These are phyloP conservation scores for Fusarium sp. DNA, from an alignment of 2,329 filamentous ascomycete species.

Conservation along the genomic window DNA sequence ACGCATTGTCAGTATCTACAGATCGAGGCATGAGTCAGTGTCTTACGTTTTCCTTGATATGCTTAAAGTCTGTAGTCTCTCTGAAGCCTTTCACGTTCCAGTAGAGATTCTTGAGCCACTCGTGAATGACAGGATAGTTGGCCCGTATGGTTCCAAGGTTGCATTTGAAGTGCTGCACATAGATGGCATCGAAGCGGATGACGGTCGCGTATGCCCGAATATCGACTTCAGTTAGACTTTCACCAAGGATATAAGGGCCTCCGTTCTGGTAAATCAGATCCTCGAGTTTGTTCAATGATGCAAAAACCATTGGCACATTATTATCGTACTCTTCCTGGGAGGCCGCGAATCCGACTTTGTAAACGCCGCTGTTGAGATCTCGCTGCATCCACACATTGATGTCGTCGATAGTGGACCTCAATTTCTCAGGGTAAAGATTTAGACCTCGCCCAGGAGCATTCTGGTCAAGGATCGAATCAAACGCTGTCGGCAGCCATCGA, in stretches of 20 bases:
- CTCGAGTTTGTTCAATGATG: conserved; percentile 75
- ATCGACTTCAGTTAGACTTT: conserved; percentile 77
- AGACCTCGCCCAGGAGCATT: conserved; percentile 58
- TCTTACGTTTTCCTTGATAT: conserved; percentile 74
- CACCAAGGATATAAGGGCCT: conserved; percentile 74
- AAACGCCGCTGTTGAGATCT: conserved; percentile 64
- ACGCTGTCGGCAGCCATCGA: conserved; percentile 84
- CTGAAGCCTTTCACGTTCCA: conserved; percentile 70
- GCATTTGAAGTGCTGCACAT: conserved; percentile 76
- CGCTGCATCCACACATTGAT: conserved; percentile 78
- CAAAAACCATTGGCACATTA: conserved; percentile 73
- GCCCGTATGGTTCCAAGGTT: conserved; percentile 75
- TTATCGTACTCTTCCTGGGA: conserved; percentile 76
- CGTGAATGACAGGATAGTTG: conserved; percentile 76
- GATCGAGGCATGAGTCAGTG: fast-evolving
- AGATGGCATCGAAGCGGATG: conserved; percentile 77
- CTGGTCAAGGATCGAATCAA: conserved; percentile 70
- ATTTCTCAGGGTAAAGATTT: conserved; percentile 68
- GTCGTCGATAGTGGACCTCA: conserved; percentile 71
- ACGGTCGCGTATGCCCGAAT: conserved; percentile 77
- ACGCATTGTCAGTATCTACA: neutral
- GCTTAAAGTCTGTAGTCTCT: conserved; percentile 74
- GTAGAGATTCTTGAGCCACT: conserved; percentile 78
- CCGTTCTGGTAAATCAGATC: conserved; percentile 62
- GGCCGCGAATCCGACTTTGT: conserved; percentile 75